Evolutionary conservation across 768 basidiomycete genomes (phyloP).

Genomic region (Floccularia luteovirens): DNA sequence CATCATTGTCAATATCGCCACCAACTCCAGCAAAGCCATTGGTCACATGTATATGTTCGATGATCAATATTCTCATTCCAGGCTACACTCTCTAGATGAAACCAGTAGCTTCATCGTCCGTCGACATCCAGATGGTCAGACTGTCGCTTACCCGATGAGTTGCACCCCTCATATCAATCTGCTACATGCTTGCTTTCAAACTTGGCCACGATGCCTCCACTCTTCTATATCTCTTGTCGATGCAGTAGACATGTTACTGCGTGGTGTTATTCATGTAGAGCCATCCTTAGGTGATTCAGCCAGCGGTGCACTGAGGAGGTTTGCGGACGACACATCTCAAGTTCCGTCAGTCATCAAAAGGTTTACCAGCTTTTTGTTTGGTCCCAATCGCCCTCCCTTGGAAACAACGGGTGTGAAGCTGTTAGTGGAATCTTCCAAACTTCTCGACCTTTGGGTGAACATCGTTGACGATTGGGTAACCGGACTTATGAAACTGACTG

Average conservation of each 20-base stretch:
- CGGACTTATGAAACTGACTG: conserved; percentile 31
- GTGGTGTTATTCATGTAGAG: conserved; percentile 82
- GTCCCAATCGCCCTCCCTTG: conserved; percentile 50
- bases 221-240: conserved; percentile 45
- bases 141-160: conserved; percentile 59
- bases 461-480: conserved; percentile 66
- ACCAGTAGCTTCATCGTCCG: conserved; percentile 55
- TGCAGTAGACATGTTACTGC: conserved; percentile 71
- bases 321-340: conserved; percentile 54
- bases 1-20: conserved; percentile 48
- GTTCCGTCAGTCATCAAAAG: conserved; percentile 52
- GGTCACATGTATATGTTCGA: conserved; percentile 81
- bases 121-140: conserved; percentile 54
- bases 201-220: conserved; percentile 79
- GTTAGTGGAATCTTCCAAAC: conserved; percentile 55
- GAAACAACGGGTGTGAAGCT: conserved; percentile 60
- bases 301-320: conserved; percentile 57
- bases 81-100: conserved; percentile 53
- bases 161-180: conserved; percentile 59
- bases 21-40: conserved; percentile 52
- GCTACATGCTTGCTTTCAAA: conserved; percentile 70
- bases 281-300: conserved; percentile 67
- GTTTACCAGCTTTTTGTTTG: conserved; percentile 70
- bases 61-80: conserved; percentile 68
- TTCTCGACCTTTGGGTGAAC: conserved; percentile 68